Evolutionary conservation across 768 basidiomycete species (phyloP).

Genomic region (Russula virescens): DNA sequence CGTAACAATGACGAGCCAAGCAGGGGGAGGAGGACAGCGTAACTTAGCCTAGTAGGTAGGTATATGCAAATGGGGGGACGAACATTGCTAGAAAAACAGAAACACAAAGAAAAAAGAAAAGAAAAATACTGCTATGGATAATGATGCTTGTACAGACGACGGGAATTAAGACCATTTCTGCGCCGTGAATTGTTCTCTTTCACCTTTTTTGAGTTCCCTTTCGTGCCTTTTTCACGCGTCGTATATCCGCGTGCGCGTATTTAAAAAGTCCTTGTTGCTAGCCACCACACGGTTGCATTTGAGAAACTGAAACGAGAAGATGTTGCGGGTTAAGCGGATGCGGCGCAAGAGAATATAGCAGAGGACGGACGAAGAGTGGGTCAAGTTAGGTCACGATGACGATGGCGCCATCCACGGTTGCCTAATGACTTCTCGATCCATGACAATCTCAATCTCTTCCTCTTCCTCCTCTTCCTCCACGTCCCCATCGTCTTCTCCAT

Average conservation of each 20-base stretch:
- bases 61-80: neutral
- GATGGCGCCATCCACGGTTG: constrained; percentile 19
- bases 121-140: constrained; percentile 20
- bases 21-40: neutral
- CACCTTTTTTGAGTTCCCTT: too few species aligned
- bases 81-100: constrained; percentile 3
- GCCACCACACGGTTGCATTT: neutral
- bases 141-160: constrained; percentile 21
- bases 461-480: constrained; percentile 58
- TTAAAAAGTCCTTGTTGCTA: too few species aligned
- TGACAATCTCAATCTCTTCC: constrained; percentile 73
- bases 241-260: too few species aligned
- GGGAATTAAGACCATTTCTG: neutral
- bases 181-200: neutral
- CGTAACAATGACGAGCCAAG: neutral
- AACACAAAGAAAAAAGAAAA: neutral
- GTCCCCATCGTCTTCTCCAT: constrained; percentile 34
- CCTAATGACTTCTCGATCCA: constrained; percentile 41
- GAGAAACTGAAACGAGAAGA: neutral
- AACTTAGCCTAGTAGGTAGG: neutral
- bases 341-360: neutral
- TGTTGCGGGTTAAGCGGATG: neutral
- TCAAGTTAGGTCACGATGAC: constrained; percentile 4
- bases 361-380: neutral
- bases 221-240: too few species aligned